Evolutionary conservation across 2,329 filamentous ascomycete species (phyloP), one percentile per base, ranked within the genome.

Genomic region (Alternaria viburni): DNA sequence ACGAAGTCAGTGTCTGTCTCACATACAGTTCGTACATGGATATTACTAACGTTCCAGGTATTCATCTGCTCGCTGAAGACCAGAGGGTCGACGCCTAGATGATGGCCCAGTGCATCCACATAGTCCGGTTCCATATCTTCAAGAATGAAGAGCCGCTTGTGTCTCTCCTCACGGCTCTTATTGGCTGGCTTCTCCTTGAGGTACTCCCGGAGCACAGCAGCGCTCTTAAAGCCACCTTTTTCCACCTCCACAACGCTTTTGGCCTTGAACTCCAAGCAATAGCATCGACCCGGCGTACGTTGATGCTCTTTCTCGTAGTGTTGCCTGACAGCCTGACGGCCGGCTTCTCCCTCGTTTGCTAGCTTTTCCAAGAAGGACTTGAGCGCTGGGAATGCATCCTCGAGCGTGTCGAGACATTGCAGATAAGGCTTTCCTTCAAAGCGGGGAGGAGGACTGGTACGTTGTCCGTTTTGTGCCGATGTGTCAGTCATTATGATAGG

Each of bases 61-160:
- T 73, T 69, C 66, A 69, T 70, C 41, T 73, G 70, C 25, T 68
- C 66, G 19, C 63, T 67, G 43, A 73, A 71, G 4, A 73, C 67
- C 1, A 70, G 32, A 10, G 69, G 70, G 28, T 72, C 66, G 1
- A 71, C 60, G 2, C 62, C 67, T 5, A 73, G 54, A 21, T 65
- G 59, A 12, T 60, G 19, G 10, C 70, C 70, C 7, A 71, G 66
- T 1, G 65, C 49, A 32, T 72, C 69, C 5, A 72, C 65, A 21
- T 67, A 69, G 1, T 59, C 59, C 6, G 70, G 69, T 13, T 69
- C 64, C 57, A 69, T 59, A 30, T 73, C 70, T 44, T 72, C 70
- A 0, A 73, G 61, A 9, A 73, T 71, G 60, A 68, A 73, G 1
- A 73, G 59, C 4, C 69, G 68, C 8, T 19, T 50, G 1, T 46